phyloP scores from a whole-genome alignment of 1,284 basidiomycete species.

The Dichomitus squalens region DNA sequence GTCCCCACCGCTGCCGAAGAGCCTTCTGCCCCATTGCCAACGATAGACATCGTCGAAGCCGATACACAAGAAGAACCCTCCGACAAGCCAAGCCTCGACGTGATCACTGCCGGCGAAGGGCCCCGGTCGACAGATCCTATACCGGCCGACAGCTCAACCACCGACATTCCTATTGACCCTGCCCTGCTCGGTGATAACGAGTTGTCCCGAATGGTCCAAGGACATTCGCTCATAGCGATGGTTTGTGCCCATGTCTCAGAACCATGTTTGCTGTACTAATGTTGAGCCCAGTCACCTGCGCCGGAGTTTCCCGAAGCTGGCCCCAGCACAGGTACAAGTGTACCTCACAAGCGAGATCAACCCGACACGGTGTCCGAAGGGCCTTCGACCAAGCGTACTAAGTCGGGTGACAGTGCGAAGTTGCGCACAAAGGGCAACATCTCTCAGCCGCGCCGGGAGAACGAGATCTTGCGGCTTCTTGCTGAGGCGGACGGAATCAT shows the following conservation, averaged over 20 bases:
- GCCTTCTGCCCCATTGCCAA: not conserved
- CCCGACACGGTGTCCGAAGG: constrained; percentile 18
- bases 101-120: too few relatives aligned
- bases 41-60: not conserved
- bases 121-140: too few relatives aligned
- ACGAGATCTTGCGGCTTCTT: constrained; percentile 69
- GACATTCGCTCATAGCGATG: constrained; percentile 16
- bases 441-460: constrained; percentile 74
- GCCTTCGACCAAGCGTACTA: constrained; percentile 28
- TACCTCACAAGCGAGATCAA: constrained; percentile 10
- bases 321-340: constrained; percentile 2
- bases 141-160: too few relatives aligned
- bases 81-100: not conserved
- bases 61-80: not conserved
- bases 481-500: constrained; percentile 64
- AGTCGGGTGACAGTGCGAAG: constrained; percentile 12
- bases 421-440: constrained; percentile 59
- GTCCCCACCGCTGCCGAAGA: not conserved
- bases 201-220: constrained; percentile 1
- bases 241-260: constrained; percentile 1
- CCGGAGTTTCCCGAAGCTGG: constrained; percentile 2
- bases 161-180: constrained; percentile 11
- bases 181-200: not conserved
- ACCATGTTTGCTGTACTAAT: not conserved
- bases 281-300: constrained; percentile 10